These are phyloP conservation scores for Psophocarpus tetragonolobus DNA, from an alignment of 306 rosid genomes.

Conservation along the genomic window DNA sequence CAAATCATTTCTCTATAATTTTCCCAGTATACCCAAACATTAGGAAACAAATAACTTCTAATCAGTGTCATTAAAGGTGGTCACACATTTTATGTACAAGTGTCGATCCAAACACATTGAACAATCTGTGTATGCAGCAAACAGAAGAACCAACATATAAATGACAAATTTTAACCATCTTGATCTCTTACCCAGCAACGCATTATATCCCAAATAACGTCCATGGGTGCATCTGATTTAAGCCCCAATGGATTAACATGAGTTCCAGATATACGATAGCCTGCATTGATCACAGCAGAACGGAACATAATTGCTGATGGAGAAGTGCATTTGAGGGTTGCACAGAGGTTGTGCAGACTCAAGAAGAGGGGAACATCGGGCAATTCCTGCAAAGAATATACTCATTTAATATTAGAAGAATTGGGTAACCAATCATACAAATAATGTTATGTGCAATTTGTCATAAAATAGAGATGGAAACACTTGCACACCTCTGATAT, in stretches of 20 bases:
- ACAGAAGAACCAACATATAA: neutral
- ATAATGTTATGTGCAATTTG: neutral
- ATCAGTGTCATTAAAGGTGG: neutral
- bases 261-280: conserved; percentile 89
- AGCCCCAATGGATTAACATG: conserved; percentile 93
- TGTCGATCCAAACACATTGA: neutral
- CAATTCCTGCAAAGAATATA: conserved; percentile 66
- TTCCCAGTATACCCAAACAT: neutral
- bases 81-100: neutral
- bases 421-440: neutral
- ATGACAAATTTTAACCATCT: neutral
- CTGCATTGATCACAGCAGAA: conserved; percentile 95
- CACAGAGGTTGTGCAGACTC: conserved; percentile 92
- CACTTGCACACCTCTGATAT: conserved; percentile 72
- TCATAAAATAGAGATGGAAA: neutral
- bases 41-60: neutral
- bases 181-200: conserved; percentile 85
- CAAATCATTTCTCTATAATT: neutral
- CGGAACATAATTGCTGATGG: conserved; percentile 89
- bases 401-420: neutral
- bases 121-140: neutral
- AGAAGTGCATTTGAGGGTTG: conserved; percentile 97
- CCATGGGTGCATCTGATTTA: conserved; percentile 96
- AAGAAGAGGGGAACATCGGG: conserved; percentile 89
- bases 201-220: conserved; percentile 97